These are phyloP conservation scores for Rhizopogon vulgaris DNA, from an alignment of 768 basidiomycete genomes.

Conservation along the genomic window DNA sequence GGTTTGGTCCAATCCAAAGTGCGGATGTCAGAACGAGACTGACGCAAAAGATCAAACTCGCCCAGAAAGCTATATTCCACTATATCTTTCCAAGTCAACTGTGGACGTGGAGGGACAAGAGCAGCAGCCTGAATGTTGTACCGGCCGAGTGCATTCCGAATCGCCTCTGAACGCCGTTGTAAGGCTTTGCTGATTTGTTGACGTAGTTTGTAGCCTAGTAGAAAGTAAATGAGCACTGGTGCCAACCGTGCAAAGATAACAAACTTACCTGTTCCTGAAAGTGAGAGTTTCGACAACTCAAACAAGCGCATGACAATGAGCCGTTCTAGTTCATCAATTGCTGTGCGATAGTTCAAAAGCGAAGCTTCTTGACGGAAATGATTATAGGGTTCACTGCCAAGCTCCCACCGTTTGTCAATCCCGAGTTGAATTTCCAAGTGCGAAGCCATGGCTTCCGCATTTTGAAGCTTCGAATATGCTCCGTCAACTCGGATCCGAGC, in stretches of 20 bases:
- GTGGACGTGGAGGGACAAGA: conserved; percentile 12
- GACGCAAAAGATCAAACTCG: conserved; percentile 13
- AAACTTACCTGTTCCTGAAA: conserved; percentile 7
- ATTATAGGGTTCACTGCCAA: neutral
- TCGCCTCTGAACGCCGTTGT: conserved; percentile 17
- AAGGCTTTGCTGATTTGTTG: conserved; percentile 26
- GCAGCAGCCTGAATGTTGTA: conserved; percentile 20
- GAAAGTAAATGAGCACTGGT: too few species aligned
- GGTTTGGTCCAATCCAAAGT: conserved; percentile 4
- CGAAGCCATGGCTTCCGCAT: neutral
- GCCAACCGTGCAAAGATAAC: neutral
- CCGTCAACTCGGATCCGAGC: neutral
- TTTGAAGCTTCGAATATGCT: conserved; percentile 1
- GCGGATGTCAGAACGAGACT: too few species aligned
- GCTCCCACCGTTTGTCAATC: neutral
- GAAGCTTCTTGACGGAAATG: neutral
- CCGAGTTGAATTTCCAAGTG: conserved; percentile 1
- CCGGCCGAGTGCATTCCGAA: conserved; percentile 17
- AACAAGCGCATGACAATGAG: conserved; percentile 25
- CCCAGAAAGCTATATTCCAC: conserved; percentile 9
- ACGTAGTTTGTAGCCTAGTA: conserved; percentile 27
- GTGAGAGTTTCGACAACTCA: conserved; percentile 21
- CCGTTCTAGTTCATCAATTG: conserved; percentile 21
- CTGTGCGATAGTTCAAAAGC: neutral
- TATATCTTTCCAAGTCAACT: conserved; percentile 11